phyloP scores from a whole-genome alignment of 2,329 filamentous ascomycete species.

The Diaporthe australafricana region DNA sequence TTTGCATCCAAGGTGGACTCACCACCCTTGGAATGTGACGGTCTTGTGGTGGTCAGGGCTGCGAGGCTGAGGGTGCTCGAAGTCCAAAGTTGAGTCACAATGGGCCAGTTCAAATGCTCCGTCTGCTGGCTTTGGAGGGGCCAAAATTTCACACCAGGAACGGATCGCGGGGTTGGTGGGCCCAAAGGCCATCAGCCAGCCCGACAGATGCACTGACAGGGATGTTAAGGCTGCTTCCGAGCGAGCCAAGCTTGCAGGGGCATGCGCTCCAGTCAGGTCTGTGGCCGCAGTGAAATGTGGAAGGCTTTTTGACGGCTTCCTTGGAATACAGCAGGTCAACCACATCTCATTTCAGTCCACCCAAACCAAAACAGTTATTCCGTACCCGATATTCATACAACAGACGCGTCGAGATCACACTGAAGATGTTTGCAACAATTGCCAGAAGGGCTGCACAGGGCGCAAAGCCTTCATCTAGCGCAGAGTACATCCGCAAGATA shows the following conservation, averaged over 20 bases:
- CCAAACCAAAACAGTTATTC: neutral
- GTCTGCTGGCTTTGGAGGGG: constrained; percentile 22
- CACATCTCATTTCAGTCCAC: neutral
- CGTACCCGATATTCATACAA: no score
- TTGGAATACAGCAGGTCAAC: neutral
- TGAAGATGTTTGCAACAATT: constrained; percentile 60
- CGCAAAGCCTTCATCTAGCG: constrained; percentile 42
- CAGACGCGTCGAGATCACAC: neutral
- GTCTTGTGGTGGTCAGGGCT: constrained; percentile 2
- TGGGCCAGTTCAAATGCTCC: neutral
- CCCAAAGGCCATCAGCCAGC: neutral
- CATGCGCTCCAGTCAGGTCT: neutral
- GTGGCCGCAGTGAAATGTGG: neutral
- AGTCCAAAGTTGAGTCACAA: constrained; percentile 35
- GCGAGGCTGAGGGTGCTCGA: neutral
- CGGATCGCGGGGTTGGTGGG: constrained; percentile 35
- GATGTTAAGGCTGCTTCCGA: neutral
- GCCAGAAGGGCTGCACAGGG: constrained; percentile 53
- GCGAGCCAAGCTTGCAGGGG: constrained; percentile 22
- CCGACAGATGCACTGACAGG: constrained; percentile 27
- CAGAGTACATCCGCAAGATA: constrained; percentile 36
- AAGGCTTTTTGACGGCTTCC: neutral
- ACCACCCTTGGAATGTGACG: constrained; percentile 2
- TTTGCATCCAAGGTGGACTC: neutral
- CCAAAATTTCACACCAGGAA: constrained; percentile 37